Base-by-base conservation (phyloP, 2,329 filamentous ascomycete species). In the Pseudopyricularia cyperi region DNA sequence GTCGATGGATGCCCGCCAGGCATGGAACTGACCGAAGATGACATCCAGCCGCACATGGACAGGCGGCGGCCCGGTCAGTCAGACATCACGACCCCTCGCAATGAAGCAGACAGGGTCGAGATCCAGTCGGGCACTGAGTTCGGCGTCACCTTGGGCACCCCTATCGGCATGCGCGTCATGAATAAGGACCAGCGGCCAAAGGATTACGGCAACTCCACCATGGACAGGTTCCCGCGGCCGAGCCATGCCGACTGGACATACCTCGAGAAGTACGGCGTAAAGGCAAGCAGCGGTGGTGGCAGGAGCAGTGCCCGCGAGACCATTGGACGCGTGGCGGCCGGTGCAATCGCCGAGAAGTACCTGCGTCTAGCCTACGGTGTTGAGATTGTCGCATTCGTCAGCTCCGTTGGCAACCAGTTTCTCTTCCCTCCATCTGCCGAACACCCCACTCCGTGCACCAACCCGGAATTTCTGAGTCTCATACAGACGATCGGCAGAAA, bases 161-260 rank as follows among this genome's bases (percentile, higher is more conserved):
- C 91, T 2, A 95, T 97, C 64, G 86, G 79, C 55, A 80, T 97
- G 71, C 72, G 87, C 54, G 90, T 97, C 44, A 76, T 83, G 67
- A 97, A 97, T 68, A 83, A 97, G 73, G 90, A 97, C 67, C 89
- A 95, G 65, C 76, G 91, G 56, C 91, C 90, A 35, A 83, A 88
- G 65, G 93, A 98, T 73, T 97, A 97, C 69, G 87, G 87, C 53
- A 80, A 82, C 69, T 79, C 81, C 65, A 95, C 90, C 30, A 96
- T 96, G 80, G 88, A 97, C 68, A 71, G 82, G 56, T 97, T 85
- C 76, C 93, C 93, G 4, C 80, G 93, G 50, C 93, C 91, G 34
- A 89, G 83, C 65, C 93, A 97, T 70, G 91, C 93, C 55, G 91
- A 97, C 70, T 96, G 86, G 80, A 97, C 93, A 55, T 97, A 97